These are phyloP conservation scores for Manihot esculenta DNA, from an alignment of 441 rosid species.

Conservation along the genomic window DNA sequence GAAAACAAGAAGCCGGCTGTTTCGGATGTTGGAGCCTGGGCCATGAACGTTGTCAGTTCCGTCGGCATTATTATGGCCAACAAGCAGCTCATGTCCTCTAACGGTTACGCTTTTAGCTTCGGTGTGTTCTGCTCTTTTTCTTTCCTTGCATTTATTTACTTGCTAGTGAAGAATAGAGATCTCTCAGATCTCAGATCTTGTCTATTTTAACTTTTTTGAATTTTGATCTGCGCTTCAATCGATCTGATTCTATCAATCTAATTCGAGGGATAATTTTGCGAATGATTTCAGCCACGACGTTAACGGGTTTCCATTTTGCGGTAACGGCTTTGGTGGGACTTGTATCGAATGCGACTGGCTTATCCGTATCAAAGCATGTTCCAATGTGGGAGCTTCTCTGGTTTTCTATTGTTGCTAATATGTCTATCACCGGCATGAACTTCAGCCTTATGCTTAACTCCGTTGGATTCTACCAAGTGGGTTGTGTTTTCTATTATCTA, in stretches of 20 bases:
- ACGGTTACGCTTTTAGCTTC: slow-evolving; percentile 71
- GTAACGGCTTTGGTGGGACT: slow-evolving; percentile 87
- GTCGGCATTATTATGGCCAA: slow-evolving; percentile 89
- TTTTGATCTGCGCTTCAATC: not conserved
- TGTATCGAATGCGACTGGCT: slow-evolving; percentile 90
- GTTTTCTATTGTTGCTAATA: slow-evolving; percentile 84
- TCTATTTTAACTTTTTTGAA: not conserved
- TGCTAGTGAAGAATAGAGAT: not conserved
- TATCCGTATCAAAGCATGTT: slow-evolving; percentile 71
- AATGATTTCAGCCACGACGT: slow-evolving; percentile 65
- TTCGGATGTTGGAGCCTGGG: slow-evolving; percentile 86
- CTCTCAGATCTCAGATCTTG: slow-evolving; percentile 10
- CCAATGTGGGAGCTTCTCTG: slow-evolving; percentile 97
- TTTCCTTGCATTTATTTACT: not conserved
- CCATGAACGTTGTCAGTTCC: slow-evolving; percentile 78
- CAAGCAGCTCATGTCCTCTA: slow-evolving; percentile 85
- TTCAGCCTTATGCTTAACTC: slow-evolving; percentile 96
- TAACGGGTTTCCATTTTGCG: slow-evolving; percentile 93
- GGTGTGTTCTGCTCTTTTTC: slow-evolving; percentile 35
- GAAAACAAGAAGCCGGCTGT: slow-evolving; percentile 58
- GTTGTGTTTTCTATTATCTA: not conserved
- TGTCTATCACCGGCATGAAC: slow-evolving; percentile 93
- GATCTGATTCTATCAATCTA: not conserved
- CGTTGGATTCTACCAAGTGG: slow-evolving; percentile 90
- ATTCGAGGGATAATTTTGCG: not conserved